Evolutionary conservation across 148 eudicot genomes (phyloP), one percentile per base, ranked within the genome.

Genomic region (Dysphania ambrosioides): DNA sequence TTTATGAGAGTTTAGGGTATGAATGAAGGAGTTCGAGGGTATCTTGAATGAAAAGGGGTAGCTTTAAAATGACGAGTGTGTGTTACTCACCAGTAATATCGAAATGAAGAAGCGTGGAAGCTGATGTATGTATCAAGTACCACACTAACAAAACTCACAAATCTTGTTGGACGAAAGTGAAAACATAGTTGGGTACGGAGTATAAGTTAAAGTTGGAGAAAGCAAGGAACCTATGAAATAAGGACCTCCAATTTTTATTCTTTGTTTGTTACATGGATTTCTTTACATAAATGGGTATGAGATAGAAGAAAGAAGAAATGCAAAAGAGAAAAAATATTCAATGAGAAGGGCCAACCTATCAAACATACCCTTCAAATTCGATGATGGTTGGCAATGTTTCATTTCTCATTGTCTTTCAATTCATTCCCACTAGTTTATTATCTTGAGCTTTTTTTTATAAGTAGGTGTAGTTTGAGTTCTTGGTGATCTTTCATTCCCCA

Each of bases 71-170:
- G 67, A 63, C 34, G 21, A 19, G 34, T 63, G 51, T 4, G 49
- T 66, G 70, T 35, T 40, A 38, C 49, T 66, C n/a, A 34, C 15
- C 49, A 66, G 47, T 51, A 66, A 66, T 18, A 4, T 67, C 15
- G 2, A 67, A 1, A 41, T 24, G 71, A 67, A 67, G 51, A 67
- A 67, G 26, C 32, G 27, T 23, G 70, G 70, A 63, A 34, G 24
- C 6, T 15, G 35, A 47, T 47, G 21, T n/a, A n/a, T n/a, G n/a
- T 13, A 47, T 47, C 21, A 47, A 47, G 16, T 11, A 16, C 53
- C 21, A 16, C 53, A 47, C 53, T 47, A 13, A 47, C 21, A 13
- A 15, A 16, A 15, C 53, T 47, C 21, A 47, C 53, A 47, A 4
- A 47, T 47, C 4, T 47, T 62, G 38, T 63, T 31, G 66, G 36